phyloP scores from a whole-genome alignment of 2,329 filamentous ascomycete species.

The Aspergillus sp. region DNA sequence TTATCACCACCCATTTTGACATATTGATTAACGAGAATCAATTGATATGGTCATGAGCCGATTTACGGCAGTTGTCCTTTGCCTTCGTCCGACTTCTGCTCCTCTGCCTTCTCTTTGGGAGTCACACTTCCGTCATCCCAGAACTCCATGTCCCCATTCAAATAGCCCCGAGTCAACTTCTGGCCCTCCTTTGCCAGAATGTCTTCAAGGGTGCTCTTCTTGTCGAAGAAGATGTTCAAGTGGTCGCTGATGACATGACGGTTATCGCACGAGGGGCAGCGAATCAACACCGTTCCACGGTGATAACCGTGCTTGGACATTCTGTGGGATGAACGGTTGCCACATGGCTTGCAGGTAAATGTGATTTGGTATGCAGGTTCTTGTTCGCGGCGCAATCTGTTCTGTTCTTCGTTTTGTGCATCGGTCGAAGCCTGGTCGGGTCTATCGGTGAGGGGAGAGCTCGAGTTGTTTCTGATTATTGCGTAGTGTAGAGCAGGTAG shows the following conservation, averaged over 20 bases:
- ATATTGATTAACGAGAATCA: not conserved
- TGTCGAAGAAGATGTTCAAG: constrained; percentile 56
- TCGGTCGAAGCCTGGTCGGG: constrained; percentile 20
- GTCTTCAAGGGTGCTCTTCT: constrained; percentile 39
- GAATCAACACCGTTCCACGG: constrained; percentile 79
- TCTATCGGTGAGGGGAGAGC: constrained; percentile 31
- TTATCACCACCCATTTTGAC: not conserved
- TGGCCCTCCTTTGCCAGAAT: constrained; percentile 47
- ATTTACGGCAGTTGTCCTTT: too few relatives aligned
- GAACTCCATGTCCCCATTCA: constrained; percentile 86
- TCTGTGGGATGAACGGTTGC: constrained; percentile 71
- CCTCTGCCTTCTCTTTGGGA: constrained; percentile 3
- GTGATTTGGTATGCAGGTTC: constrained; percentile 77
- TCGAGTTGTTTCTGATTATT: constrained; percentile 26
- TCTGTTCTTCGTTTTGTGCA: constrained; percentile 28
- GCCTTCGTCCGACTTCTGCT: constrained; percentile 6
- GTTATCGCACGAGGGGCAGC: constrained; percentile 79
- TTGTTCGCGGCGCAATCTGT: constrained; percentile 32
- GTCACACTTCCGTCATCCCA: constrained; percentile 68
- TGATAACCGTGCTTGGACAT: constrained; percentile 96
- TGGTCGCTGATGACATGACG: constrained; percentile 92
- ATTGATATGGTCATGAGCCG: not conserved
- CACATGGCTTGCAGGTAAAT: constrained; percentile 90
- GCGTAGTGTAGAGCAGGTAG: constrained; percentile 4
- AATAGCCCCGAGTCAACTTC: constrained; percentile 71